Conservation (phyloP, 1,284 basidiomycete species). For the Tilletia setariae region DNA sequence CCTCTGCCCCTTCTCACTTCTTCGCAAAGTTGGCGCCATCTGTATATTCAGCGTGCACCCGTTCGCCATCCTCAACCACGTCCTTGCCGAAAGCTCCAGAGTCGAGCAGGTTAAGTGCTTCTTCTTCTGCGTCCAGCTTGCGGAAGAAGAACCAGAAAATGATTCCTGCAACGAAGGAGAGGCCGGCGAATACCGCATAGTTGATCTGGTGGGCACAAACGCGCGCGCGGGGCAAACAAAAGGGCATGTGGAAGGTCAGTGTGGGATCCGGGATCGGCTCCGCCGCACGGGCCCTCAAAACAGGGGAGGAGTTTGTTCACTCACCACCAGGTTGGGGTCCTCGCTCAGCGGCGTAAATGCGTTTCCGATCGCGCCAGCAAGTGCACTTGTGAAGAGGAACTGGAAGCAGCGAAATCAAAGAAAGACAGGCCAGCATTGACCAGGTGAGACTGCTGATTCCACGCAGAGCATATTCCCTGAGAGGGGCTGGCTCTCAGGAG, state of each 20-base stretch:
- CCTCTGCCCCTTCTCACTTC: background rate
- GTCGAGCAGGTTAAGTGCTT: conserved; percentile 9
- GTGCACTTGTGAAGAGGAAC: conserved; percentile 67
- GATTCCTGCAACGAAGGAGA: conserved; percentile 59
- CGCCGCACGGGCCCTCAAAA: too few species aligned
- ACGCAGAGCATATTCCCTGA: too few species aligned
- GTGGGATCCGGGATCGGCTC: background rate
- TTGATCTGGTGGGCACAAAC: too few species aligned
- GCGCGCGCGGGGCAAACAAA: background rate
- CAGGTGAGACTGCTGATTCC: too few species aligned
- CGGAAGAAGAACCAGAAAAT: conserved; percentile 65
- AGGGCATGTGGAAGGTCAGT: background rate
- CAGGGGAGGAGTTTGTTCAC: background rate
- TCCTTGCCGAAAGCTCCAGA: background rate
- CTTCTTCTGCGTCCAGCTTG: conserved; percentile 2
- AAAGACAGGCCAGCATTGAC: conserved; percentile 5
- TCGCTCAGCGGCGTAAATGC: conserved; percentile 62
- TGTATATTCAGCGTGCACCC: too few species aligned
- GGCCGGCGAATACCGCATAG: conserved; percentile 60
- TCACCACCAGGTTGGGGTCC: conserved; percentile 59
- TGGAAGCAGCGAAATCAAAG: background rate
- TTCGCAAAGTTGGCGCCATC: background rate
- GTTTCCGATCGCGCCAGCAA: conserved; percentile 60
- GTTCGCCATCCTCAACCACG: background rate
- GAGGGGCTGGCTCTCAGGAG: too few species aligned